A percentile compares a stretch with the other conserved stretches of the same genome.
Conservation (phyloP, 768 basidiomycete genomes). For the Pleurotus tuoliensis region DNA sequence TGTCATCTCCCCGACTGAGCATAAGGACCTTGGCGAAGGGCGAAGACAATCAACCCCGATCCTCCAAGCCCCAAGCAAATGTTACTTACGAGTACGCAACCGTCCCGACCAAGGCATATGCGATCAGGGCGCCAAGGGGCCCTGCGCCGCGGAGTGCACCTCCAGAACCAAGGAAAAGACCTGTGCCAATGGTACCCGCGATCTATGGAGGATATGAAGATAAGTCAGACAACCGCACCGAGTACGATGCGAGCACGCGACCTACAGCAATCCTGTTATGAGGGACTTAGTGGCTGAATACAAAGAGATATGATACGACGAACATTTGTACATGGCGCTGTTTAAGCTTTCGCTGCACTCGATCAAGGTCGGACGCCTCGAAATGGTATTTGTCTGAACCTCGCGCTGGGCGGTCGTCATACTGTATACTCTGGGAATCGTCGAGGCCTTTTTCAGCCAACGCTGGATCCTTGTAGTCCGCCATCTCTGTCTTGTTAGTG, state of each 20-base stretch:
- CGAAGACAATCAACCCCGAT: too few relatives aligned
- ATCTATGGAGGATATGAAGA: constrained; percentile 33
- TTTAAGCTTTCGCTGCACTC: constrained; percentile 68
- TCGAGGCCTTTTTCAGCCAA: constrained; percentile 1
- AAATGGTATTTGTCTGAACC: constrained; percentile 35
- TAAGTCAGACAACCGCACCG: neutral
- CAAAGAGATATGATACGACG: constrained; percentile 15
- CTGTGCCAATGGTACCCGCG: constrained; percentile 74
- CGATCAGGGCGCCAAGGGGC: constrained; percentile 63
- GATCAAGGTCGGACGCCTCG: constrained; percentile 61
- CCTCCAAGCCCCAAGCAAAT: neutral
- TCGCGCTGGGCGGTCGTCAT: neutral
- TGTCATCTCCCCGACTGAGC: constrained; percentile 77
- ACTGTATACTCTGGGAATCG: neutral
- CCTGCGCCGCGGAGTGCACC: constrained; percentile 56
- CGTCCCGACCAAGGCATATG: constrained; percentile 60
- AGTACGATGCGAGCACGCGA: neutral
- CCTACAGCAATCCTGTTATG: constrained; percentile 58
- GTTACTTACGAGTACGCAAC: constrained; percentile 56
- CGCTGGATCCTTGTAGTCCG: neutral
- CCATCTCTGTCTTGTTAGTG: neutral
- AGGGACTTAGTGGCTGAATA: constrained; percentile 1
- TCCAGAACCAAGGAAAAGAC: constrained; percentile 71
- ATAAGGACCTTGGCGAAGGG: constrained; percentile 41
- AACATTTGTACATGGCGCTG: constrained; percentile 81